phyloP scores from a whole-genome alignment of 306 rosid genomes.

The Casuarina cunninghamiana region DNA sequence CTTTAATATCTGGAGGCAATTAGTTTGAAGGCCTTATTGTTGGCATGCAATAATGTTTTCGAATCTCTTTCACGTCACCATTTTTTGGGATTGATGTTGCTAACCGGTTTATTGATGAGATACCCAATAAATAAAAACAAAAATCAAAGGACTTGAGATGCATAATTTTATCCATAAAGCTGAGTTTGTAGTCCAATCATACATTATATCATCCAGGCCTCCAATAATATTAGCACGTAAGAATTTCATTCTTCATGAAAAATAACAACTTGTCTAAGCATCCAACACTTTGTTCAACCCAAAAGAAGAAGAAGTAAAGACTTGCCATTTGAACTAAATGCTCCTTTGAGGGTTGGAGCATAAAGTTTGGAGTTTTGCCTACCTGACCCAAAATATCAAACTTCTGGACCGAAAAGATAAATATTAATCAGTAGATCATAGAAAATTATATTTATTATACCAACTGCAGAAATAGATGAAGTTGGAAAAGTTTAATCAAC shows the following conservation, averaged over 20 bases:
- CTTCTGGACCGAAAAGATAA: slow-evolving; percentile 46
- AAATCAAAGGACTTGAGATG: not conserved
- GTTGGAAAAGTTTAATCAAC: not conserved
- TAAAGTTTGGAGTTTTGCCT: slow-evolving; percentile 46
- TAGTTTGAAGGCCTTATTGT: no score
- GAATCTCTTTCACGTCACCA: no score
- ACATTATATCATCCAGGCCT: not conserved
- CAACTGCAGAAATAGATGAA: not conserved
- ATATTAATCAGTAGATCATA: slow-evolving; percentile 10
- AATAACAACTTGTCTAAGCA: slow-evolving; percentile 20
- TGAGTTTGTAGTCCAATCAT: not conserved
- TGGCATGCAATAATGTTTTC: no score
- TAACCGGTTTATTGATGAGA: not conserved
- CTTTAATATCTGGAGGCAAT: no score
- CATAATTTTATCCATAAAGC: not conserved
- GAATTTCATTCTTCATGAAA: not conserved
- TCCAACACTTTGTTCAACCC: slow-evolving; percentile 5
- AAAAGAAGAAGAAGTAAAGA: not conserved
- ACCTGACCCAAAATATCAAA: slow-evolving; percentile 37
- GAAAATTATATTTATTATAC: not conserved
- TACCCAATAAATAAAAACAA: not conserved
- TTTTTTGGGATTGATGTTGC: no score
- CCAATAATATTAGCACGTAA: not conserved
- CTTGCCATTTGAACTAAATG: slow-evolving; percentile 69
- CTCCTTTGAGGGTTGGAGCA: slow-evolving; percentile 70